Evolutionary conservation across 129 eudicot species (phyloP).

Genomic region (Centella asiatica): DNA sequence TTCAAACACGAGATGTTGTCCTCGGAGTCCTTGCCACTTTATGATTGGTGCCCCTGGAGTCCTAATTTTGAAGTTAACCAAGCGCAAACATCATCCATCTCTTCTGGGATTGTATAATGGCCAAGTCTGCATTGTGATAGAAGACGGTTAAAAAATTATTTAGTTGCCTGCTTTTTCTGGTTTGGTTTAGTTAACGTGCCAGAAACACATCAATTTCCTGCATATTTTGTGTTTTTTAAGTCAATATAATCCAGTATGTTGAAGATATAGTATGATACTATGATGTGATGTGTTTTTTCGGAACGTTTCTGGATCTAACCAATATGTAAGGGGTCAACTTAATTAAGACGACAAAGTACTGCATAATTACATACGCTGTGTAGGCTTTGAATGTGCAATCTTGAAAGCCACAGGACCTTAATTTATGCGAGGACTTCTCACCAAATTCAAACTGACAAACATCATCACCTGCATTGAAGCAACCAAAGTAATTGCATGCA

Average conservation of each 20-base stretch:
- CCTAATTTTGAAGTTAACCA: constrained; percentile 70
- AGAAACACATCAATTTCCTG: not conserved
- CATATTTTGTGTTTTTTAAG: too few species aligned
- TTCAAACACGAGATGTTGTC: not conserved
- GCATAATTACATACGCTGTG: constrained; percentile 38
- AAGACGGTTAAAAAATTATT: not conserved
- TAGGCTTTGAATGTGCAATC: constrained; percentile 66
- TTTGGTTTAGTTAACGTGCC: not conserved
- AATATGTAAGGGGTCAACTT: not conserved
- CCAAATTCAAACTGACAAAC: constrained; percentile 69
- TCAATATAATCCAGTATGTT: too few species aligned
- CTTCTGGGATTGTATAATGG: constrained; percentile 68
- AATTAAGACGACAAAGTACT: not conserved
- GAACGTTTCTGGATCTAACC: not conserved
- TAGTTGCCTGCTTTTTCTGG: too few species aligned
- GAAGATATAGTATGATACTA: too few species aligned
- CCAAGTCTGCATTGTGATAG: constrained; percentile 43
- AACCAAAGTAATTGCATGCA: constrained; percentile 3
- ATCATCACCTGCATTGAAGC: constrained; percentile 59
- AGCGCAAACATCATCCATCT: constrained; percentile 54
- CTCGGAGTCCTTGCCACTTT: constrained; percentile 1
- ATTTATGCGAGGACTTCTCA: constrained; percentile 59
- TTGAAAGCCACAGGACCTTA: constrained; percentile 56
- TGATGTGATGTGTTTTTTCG: not conserved
- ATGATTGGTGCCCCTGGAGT: constrained; percentile 26